Evolutionary conservation across 352 stramenopile genomes (phyloP).

Genomic region (Phytophthora colocasiae): DNA sequence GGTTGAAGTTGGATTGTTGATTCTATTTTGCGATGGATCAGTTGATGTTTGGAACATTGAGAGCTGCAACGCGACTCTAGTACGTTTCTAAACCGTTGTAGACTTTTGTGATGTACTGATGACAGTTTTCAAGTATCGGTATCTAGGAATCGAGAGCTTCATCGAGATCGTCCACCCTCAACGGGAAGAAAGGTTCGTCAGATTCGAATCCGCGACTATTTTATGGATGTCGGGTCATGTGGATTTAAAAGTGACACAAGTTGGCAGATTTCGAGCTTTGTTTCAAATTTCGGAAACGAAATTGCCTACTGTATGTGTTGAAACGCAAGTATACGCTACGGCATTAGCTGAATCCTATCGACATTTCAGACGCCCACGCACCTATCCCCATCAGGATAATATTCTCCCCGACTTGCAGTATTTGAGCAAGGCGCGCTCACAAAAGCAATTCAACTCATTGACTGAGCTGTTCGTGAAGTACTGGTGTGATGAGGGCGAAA

Average conservation of each 20-base stretch:
- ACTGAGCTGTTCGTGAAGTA: too few relatives aligned
- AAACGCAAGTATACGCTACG: conserved; percentile 22
- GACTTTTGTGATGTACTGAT: too few relatives aligned
- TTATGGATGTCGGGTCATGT: conserved; percentile 19
- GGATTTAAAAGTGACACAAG: conserved; percentile 2
- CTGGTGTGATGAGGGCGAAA: too few relatives aligned
- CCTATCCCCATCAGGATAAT: too few relatives aligned
- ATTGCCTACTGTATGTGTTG: neutral
- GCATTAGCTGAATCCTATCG: conserved; percentile 20
- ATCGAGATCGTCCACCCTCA: too few relatives aligned
- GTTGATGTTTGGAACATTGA: conserved; percentile 16
- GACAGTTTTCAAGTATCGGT: too few relatives aligned
- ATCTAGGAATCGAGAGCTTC: too few relatives aligned
- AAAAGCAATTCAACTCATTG: too few relatives aligned
- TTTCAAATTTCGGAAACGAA: conserved; percentile 13
- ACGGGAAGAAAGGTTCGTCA: neutral
- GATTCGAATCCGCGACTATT: neutral
- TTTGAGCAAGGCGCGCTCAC: too few relatives aligned
- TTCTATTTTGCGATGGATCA: conserved; percentile 30
- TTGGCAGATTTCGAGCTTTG: conserved; percentile 7
- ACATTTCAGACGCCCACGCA: neutral
- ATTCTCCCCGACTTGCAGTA: too few relatives aligned
- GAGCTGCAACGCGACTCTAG: too few relatives aligned
- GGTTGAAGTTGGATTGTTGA: conserved; percentile 14
- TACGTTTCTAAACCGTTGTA: too few relatives aligned